Conservation (phyloP, 306 rosid species). For the Leucaena leucocephala region DNA sequence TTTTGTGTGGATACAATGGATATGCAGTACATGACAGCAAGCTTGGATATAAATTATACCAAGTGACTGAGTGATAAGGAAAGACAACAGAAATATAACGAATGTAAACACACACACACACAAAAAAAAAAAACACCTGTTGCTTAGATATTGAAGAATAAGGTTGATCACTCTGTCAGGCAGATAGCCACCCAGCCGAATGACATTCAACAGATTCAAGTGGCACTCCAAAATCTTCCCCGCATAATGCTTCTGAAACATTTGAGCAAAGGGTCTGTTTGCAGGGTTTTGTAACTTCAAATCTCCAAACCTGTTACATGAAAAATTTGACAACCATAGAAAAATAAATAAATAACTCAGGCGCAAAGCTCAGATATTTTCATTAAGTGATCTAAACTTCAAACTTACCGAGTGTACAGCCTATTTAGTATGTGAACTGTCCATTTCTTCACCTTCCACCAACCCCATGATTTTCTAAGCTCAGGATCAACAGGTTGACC, state of each 20-base stretch:
- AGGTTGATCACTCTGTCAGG: conserved; percentile 12
- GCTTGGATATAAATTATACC: neutral
- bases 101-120: neutral
- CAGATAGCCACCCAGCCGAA: neutral
- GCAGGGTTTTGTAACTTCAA: conserved; percentile 4
- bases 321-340: neutral
- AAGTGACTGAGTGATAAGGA: neutral
- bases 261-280: conserved; percentile 13
- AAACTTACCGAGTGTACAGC: neutral
- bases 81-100: neutral
- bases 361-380: neutral
- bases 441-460: conserved; percentile 18
- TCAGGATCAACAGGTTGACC: conserved; percentile 10
- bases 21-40: neutral
- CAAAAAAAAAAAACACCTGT: neutral
- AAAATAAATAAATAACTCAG: neutral
- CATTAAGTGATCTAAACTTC: neutral
- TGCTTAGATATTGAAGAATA: conserved; percentile 4
- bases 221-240: conserved; percentile 17
- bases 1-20: neutral
- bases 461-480: conserved; percentile 10
- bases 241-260: conserved; percentile 14
- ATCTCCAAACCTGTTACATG: neutral
- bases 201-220: conserved; percentile 1
- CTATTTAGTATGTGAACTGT: neutral